Evolutionary conservation across 1,284 basidiomycete species (phyloP), one percentile per base, ranked within the genome.

Genomic region (Kwoniella shivajii): DNA sequence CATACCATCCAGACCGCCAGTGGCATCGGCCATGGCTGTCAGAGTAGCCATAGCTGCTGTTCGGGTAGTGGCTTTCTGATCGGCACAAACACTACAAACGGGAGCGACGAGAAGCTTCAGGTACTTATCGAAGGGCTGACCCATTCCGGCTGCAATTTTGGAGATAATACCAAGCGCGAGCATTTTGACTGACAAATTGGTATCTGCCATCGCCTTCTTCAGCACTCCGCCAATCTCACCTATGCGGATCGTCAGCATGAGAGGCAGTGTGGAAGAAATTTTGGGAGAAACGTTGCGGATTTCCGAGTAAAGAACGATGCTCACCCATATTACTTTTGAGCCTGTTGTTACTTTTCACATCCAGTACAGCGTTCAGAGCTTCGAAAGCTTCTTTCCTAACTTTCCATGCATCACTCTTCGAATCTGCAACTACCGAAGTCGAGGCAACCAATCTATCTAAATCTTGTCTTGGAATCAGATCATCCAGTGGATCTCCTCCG

Each of bases 371-470:
- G 66, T 90, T 89, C 14, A 99, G 78, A 1, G 83, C 82, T 72
- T 99, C 96, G 54, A 99, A 82, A 1, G 90, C 93, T 71, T 97
- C 96, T 77, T 99, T 99, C 79, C 95, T 89, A 6, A 86, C 87
- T 80, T 99, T 99, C 96, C 96, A 99, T 0, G 91, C 87, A 66
- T 98, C 96, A 65, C 86, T 92, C 78, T 90, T 90, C 10, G 87
- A 83, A 68, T 92, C 90, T 1, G 85, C 81, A 27, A 94, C 78
- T 45, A 98, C 88, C 1, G 86, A 85, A 0, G 91, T 90, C n/a
- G 88, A 86, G 59, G 89, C 88, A 36, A 99, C 80, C 24, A 99
- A 78, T 56, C 85, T 83, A 67, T 99, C 95, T 45, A 99, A 81
- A 67, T 99, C 95, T 29, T 97, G 90, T 27, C 96, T 86, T 18